These are phyloP conservation scores for Stylosanthes scabra DNA, from an alignment of 331 rosid species.

Conservation along the genomic window DNA sequence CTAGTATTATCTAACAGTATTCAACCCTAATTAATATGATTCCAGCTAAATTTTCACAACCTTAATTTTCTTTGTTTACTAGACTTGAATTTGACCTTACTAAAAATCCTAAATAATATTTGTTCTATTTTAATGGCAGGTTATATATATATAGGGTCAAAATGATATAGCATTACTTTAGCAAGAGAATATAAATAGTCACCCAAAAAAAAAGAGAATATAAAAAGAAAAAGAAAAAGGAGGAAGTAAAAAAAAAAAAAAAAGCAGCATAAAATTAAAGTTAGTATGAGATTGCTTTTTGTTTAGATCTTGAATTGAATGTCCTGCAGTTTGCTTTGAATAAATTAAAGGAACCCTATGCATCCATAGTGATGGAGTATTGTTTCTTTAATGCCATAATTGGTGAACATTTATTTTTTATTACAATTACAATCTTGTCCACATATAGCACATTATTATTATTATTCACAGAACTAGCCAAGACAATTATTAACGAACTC, in stretches of 20 bases:
- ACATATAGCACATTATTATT: too few species aligned
- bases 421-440: not conserved
- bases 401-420: not conserved
- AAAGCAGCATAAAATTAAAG: not conserved
- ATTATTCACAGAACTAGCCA: not conserved
- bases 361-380: too few species aligned
- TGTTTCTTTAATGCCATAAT: not conserved
- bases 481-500: not conserved
- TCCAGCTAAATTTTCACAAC: not conserved
- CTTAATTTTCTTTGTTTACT: too few species aligned
- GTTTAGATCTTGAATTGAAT: not conserved
- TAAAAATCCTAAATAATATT: too few species aligned
- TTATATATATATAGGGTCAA: not conserved
- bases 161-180: not conserved
- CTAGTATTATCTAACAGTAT: too few species aligned
- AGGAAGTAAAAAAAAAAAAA: not conserved
- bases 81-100: too few species aligned
- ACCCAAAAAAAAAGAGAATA: not conserved
- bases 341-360: not conserved
- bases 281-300: constrained; percentile 18
- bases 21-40: too few species aligned
- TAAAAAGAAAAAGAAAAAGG: not conserved
- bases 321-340: not conserved
- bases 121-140: too few species aligned
- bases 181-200: too few species aligned